Evolutionary conservation across 2,329 filamentous ascomycete species (phyloP).

Genomic region (Alternaria angustiovoidea): DNA sequence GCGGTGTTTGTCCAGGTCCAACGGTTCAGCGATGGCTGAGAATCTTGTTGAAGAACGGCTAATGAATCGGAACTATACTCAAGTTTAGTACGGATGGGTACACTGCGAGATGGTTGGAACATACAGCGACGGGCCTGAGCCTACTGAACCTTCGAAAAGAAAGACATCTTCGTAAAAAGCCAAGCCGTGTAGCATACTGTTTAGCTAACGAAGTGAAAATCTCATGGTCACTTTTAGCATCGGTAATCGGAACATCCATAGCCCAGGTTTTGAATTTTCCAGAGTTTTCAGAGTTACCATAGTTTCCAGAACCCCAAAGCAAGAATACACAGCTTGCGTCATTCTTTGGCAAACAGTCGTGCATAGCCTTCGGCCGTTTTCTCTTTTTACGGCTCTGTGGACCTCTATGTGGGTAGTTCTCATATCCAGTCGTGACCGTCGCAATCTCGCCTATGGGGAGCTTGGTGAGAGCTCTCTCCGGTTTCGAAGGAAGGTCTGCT

Average conservation of each 20-base stretch:
- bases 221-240: background rate
- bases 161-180: background rate
- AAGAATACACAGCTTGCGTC: background rate
- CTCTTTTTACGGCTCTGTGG: too few relatives aligned
- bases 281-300: background rate
- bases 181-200: background rate
- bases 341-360: too few relatives aligned
- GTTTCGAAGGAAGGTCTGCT: background rate
- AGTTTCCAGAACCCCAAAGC: background rate
- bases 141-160: background rate
- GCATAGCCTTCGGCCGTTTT: too few relatives aligned
- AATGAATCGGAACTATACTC: background rate
- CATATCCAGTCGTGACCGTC: too few relatives aligned
- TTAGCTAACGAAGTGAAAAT: background rate
- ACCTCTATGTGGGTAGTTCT: too few relatives aligned
- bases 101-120: background rate
- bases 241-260: background rate
- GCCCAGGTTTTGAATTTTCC: background rate
- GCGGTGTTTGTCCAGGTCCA: background rate
- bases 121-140: slow-evolving; percentile 1
- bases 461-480: too few relatives aligned
- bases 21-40: background rate
- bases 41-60: background rate
- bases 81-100: background rate
- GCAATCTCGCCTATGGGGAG: too few relatives aligned